These are phyloP conservation scores for Pseudogymnoascus sp. DNA, from an alignment of 2,329 filamentous ascomycete genomes.

Conservation along the genomic window DNA sequence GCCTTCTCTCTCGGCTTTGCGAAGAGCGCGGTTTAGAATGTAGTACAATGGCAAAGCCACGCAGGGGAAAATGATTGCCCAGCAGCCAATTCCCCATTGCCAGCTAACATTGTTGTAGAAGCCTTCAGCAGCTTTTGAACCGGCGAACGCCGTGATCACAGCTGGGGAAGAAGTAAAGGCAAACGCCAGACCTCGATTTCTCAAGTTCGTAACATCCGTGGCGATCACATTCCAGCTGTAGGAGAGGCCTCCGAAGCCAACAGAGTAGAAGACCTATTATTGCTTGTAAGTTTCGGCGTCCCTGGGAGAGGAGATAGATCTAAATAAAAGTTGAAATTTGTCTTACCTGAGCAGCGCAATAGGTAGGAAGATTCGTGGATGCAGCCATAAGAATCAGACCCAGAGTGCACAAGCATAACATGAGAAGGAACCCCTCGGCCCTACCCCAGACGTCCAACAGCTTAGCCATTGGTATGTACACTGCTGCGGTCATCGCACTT, in stretches of 20 bases:
- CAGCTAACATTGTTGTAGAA: slow-evolving; percentile 48
- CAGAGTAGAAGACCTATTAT: slow-evolving; percentile 52
- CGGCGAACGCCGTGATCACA: slow-evolving; percentile 56
- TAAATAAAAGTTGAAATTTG: neutral
- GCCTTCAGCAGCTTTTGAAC: slow-evolving; percentile 45
- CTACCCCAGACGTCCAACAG: slow-evolving; percentile 61
- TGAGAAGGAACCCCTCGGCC: slow-evolving; percentile 54
- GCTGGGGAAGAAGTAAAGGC: slow-evolving; percentile 56
- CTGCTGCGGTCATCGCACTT: slow-evolving; percentile 47
- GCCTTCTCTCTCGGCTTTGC: slow-evolving; percentile 19
- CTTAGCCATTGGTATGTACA: slow-evolving; percentile 59
- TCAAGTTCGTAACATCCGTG: slow-evolving; percentile 56
- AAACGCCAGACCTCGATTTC: slow-evolving; percentile 46
- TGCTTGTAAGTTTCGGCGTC: neutral
- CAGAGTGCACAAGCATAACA: slow-evolving; percentile 42
- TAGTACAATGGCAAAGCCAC: slow-evolving; percentile 52
- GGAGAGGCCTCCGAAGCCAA: slow-evolving; percentile 51
- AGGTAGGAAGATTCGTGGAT: slow-evolving; percentile 49
- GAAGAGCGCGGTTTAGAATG: slow-evolving; percentile 28
- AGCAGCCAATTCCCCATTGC: slow-evolving; percentile 61
- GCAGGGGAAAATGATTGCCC: slow-evolving; percentile 53
- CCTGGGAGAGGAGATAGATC: neutral
- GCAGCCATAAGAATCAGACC: slow-evolving; percentile 58
- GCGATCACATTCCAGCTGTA: slow-evolving; percentile 57
- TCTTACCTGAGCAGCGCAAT: slow-evolving; percentile 38